Conservation (phyloP, 768 basidiomycete species). For the Mycena floridula region DNA sequence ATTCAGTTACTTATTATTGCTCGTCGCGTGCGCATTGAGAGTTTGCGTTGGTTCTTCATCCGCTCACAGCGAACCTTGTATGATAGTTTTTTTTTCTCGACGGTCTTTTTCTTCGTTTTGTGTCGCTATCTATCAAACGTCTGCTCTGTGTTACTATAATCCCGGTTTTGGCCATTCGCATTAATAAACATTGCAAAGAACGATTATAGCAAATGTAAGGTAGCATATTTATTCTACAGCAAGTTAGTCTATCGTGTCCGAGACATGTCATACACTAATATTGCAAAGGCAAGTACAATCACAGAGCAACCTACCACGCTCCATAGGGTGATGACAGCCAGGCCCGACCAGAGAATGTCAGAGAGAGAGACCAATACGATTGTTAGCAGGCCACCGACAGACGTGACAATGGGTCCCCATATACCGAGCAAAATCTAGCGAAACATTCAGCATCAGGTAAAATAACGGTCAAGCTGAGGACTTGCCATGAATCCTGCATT, state of each 20-base stretch:
- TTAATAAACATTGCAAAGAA: neutral
- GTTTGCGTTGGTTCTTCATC: neutral
- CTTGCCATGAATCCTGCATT: constrained; percentile 84
- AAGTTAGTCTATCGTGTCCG: neutral
- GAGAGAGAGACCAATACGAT: constrained; percentile 83
- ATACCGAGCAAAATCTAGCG: constrained; percentile 69
- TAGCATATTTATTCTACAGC: neutral
- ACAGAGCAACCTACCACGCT: constrained; percentile 71
- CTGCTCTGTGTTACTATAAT: constrained; percentile 8
- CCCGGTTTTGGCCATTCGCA: neutral
- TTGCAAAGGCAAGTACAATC: constrained; percentile 78
- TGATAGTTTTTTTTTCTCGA: constrained; percentile 8
- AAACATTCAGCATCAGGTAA: constrained; percentile 5
- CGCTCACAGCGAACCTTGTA: constrained; percentile 2
- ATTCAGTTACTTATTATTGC: neutral
- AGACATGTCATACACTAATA: constrained; percentile 71
- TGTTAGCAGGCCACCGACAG: constrained; percentile 90
- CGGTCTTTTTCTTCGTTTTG: constrained; percentile 8
- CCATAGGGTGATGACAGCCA: constrained; percentile 58
- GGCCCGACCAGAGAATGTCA: constrained; percentile 64
- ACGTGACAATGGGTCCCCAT: constrained; percentile 85
- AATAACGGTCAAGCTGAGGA: constrained; percentile 1
- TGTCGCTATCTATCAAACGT: constrained; percentile 7
- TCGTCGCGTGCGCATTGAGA: neutral
- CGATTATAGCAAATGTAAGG: neutral